Percentiles rank a stretch among this genome's conserved stretches.
Evolutionary conservation across 495 filamentous ascomycete genomes (phyloP).

Genomic region (Annulohypoxylon bovei): DNA sequence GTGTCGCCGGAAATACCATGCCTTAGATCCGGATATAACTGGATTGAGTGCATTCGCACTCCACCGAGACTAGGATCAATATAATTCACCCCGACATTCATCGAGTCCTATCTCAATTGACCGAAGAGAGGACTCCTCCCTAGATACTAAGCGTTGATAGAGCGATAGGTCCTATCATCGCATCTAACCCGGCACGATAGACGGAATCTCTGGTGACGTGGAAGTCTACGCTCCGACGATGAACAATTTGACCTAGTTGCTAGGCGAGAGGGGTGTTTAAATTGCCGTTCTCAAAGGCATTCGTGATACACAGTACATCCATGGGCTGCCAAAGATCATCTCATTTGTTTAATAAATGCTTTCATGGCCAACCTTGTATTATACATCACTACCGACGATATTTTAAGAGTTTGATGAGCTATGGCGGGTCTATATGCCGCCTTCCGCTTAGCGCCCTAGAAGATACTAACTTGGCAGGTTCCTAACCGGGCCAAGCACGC

Average conservation of each 20-base stretch:
- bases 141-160: background rate
- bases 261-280: background rate
- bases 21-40: background rate
- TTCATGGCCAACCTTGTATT: conserved; percentile 11
- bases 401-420: conserved; percentile 8
- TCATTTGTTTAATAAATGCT: conserved; percentile 2
- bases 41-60: background rate
- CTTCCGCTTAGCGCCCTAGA: conserved; percentile 6
- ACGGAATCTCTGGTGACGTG: background rate
- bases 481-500: background rate
- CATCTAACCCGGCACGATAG: conserved; percentile 7
- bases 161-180: background rate
- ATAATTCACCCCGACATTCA: background rate
- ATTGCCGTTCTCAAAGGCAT: background rate
- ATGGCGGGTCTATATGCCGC: conserved; percentile 11
- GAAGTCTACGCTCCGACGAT: conserved; percentile 6
- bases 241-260: background rate
- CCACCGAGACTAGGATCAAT: background rate
- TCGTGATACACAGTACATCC: background rate
- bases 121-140: background rate
- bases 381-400: conserved; percentile 9
- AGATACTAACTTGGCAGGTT: conserved; percentile 2
- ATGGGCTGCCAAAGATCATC: conserved; percentile 11
- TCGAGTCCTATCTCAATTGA: background rate
- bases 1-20: background rate